Percentiles rank a stretch among this genome's conserved stretches.
phyloP scores from a whole-genome alignment of 1,284 basidiomycete species.

The Cryptococcus jaspeensis region DNA sequence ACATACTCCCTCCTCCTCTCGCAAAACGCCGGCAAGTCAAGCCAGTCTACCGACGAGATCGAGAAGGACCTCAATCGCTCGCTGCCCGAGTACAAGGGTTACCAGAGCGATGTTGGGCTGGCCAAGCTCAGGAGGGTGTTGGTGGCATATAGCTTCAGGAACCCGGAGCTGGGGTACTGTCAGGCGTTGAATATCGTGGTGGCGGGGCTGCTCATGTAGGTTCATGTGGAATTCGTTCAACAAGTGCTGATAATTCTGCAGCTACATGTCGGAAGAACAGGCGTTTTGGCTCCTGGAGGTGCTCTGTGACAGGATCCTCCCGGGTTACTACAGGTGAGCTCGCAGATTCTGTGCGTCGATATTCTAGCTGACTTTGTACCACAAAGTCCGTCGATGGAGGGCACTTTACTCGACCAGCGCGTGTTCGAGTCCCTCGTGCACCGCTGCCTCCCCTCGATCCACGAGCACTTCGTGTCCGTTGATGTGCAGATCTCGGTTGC shows the following conservation, averaged over 20 bases:
- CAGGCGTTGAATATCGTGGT: slow-evolving; percentile 85
- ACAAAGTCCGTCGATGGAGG: slow-evolving; percentile 91
- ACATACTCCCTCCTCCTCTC: slow-evolving; percentile 77
- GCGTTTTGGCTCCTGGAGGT: slow-evolving; percentile 97
- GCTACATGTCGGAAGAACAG: slow-evolving; percentile 99
- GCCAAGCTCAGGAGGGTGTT: slow-evolving; percentile 81
- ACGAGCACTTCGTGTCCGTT: slow-evolving; percentile 86
- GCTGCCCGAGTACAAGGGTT: slow-evolving; percentile 90
- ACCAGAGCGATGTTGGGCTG: slow-evolving; percentile 85
- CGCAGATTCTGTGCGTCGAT: neutral
- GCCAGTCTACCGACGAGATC: slow-evolving; percentile 94
- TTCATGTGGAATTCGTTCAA: neutral
- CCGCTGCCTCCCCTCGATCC: slow-evolving; percentile 82
- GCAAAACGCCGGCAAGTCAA: slow-evolving; percentile 75
- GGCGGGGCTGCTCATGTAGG: slow-evolving; percentile 41
- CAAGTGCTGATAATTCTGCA: slow-evolving; percentile 45
- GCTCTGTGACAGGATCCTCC: slow-evolving; percentile 88
- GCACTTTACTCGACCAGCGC: slow-evolving; percentile 93
- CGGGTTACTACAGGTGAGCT: slow-evolving; percentile 90
- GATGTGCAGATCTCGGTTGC: slow-evolving; percentile 98
- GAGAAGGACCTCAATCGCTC: slow-evolving; percentile 97
- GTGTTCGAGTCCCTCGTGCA: slow-evolving; percentile 98
- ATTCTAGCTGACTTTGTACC: neutral
- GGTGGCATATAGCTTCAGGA: slow-evolving; percentile 95
- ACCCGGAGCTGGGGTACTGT: slow-evolving; percentile 80